Conservation (phyloP, 139 green algal species). For the Eudorina sp. region DNA sequence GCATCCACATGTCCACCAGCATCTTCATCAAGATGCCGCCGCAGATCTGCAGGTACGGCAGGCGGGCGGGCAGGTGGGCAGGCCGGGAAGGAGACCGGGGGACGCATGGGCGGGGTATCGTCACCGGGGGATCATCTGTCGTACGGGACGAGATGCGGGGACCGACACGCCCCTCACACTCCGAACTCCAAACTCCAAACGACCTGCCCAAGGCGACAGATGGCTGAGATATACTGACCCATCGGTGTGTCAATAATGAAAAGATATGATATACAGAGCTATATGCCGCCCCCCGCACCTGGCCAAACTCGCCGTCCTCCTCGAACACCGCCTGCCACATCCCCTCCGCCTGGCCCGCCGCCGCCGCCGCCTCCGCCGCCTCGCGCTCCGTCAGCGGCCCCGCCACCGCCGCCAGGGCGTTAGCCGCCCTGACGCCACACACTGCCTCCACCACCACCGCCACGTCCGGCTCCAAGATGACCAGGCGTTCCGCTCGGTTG, state of each 20-base stretch:
- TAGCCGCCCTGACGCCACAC: constrained; percentile 37
- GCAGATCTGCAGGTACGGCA: constrained; percentile 57
- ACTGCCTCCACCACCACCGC: constrained; percentile 55
- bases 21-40: constrained; percentile 80
- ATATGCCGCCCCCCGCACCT: too few species aligned
- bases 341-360: background rate
- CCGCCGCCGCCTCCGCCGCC: background rate
- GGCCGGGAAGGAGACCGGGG: too few species aligned
- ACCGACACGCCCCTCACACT: too few species aligned
- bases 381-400: background rate
- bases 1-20: constrained; percentile 79
- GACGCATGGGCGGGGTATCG: too few species aligned
- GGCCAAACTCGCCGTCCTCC: constrained; percentile 48
- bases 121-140: too few species aligned
- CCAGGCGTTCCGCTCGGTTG: constrained; percentile 43
- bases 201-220: too few species aligned
- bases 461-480: constrained; percentile 46
- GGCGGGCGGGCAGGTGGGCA: too few species aligned
- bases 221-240: too few species aligned
- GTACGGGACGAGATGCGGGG: too few species aligned
- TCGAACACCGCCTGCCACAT: constrained; percentile 43
- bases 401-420: constrained; percentile 5
- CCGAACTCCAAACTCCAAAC: too few species aligned
- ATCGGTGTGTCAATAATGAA: too few species aligned
- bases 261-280: too few species aligned